Percentiles rank a stretch among this genome's conserved stretches.
phyloP scores from a whole-genome alignment of 148 eudicot genomes.

The Selenicereus undatus region DNA sequence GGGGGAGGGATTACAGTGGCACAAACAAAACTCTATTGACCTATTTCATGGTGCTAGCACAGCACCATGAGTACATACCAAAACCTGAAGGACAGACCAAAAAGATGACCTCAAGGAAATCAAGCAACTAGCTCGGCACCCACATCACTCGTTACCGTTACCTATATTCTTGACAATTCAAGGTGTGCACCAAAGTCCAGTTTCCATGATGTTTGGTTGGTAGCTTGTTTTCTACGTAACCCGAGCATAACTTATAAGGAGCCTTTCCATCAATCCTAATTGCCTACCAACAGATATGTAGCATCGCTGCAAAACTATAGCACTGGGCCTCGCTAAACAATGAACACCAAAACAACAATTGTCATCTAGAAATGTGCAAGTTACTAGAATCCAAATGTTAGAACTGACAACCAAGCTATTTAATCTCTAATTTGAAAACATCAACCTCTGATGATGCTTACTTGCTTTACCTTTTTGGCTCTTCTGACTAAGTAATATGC shows the following conservation, averaged over 20 bases:
- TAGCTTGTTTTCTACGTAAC: not conserved
- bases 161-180: no score
- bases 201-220: not conserved
- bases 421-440: no score
- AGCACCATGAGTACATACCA: not conserved
- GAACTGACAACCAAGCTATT: no score
- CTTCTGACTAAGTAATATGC: slow-evolving; percentile 18
- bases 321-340: no score
- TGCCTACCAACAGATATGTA: no score
- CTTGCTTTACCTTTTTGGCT: not conserved
- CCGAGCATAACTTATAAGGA: no score
- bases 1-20: not conserved
- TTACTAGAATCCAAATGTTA: no score
- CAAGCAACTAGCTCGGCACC: not conserved
- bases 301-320: no score
- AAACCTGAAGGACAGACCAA: not conserved
- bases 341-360: no score
- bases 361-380: no score
- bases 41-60: not conserved
- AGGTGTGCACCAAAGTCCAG: not conserved
- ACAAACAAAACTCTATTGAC: not conserved
- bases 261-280: no score
- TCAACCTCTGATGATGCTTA: no score
- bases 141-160: not conserved
- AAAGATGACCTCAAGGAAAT: not conserved